Percentiles rank a stretch among this genome's conserved stretches.
These are phyloP conservation scores for Castanea mollissima DNA, from an alignment of 306 rosid genomes.

Conservation along the genomic window DNA sequence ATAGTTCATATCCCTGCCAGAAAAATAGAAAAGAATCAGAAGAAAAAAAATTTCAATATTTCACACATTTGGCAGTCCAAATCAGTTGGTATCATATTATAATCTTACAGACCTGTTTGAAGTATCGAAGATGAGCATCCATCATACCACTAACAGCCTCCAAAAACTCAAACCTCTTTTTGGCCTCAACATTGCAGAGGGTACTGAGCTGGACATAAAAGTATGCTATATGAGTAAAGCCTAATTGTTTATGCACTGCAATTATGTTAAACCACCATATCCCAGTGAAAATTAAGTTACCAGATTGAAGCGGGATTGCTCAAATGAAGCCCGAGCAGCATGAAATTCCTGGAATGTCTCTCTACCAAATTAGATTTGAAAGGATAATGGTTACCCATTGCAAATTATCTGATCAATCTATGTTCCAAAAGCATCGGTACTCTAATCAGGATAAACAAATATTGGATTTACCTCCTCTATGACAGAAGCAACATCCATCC, in stretches of 20 bases:
- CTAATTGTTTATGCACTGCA: conserved; percentile 16
- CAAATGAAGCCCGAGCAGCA: conserved; percentile 66
- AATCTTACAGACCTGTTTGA: conserved; percentile 59
- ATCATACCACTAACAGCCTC: conserved; percentile 70
- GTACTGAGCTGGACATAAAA: conserved; percentile 47
- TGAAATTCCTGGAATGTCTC: conserved; percentile 77
- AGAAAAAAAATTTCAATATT: conserved; percentile 20
- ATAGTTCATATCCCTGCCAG: conserved; percentile 49
- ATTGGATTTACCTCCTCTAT: conserved; percentile 60
- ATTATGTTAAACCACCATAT: conserved; percentile 13
- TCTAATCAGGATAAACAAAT: conserved; percentile 13
- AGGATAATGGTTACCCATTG: conserved; percentile 43
- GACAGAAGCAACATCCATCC: conserved; percentile 54
- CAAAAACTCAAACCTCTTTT: conserved; percentile 67
- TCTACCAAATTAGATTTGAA: conserved; percentile 57
- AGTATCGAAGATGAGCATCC: conserved; percentile 86
- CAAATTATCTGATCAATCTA: conserved; percentile 22
- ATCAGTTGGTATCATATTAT: conserved; percentile 14
- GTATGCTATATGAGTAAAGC: conserved; percentile 25
- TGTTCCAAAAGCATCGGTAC: conserved; percentile 1
- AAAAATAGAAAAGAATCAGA: conserved; percentile 10
- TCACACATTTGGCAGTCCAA: neutral
- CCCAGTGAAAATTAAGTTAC: conserved; percentile 40
- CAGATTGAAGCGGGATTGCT: conserved; percentile 84
- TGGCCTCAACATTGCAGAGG: conserved; percentile 63